A percentile compares a stretch with the other conserved stretches of the same genome.
phyloP scores from a whole-genome alignment of 2,329 filamentous ascomycete species.

The Monosporascus sp. region DNA sequence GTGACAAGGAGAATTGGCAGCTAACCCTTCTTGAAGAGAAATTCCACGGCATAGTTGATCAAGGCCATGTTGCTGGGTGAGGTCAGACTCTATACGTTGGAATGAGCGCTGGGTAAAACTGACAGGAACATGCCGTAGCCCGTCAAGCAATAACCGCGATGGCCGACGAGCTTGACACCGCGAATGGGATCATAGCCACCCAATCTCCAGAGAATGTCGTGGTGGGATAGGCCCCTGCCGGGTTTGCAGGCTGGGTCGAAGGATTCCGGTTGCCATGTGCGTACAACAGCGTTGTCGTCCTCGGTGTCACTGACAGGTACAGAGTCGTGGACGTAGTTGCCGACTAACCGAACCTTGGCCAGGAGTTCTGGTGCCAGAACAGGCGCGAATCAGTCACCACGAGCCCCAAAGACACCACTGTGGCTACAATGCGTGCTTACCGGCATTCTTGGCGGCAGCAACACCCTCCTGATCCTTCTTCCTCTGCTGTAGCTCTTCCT shows the following conservation, averaged over 20 bases:
- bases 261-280: slow-evolving; percentile 76
- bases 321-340: slow-evolving; percentile 85
- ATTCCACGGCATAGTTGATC: slow-evolving; percentile 91
- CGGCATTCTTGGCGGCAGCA: slow-evolving; percentile 51
- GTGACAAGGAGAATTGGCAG: too few relatives aligned
- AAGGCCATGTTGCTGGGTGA: slow-evolving; percentile 66
- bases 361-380: too few relatives aligned
- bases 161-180: slow-evolving; percentile 89
- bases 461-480: slow-evolving; percentile 86
- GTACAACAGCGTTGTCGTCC: slow-evolving; percentile 75
- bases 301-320: slow-evolving; percentile 30
- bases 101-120: too few relatives aligned
- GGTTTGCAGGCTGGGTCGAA: slow-evolving; percentile 61
- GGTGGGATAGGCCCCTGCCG: slow-evolving; percentile 73
- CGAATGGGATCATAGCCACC: slow-evolving; percentile 92
- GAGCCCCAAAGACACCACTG: too few relatives aligned
- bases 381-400: too few relatives aligned
- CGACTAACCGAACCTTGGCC: slow-evolving; percentile 74
- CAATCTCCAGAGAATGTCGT: slow-evolving; percentile 83
- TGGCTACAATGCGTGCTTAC: too few relatives aligned
- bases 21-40: slow-evolving; percentile 75
- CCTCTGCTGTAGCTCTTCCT: slow-evolving; percentile 58
- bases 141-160: slow-evolving; percentile 88
- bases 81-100: too few relatives aligned
- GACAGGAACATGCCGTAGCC: slow-evolving; percentile 78